phyloP scores from a whole-genome alignment of 192 early-diverging fungal species.

The Linnemannia zychae region DNA sequence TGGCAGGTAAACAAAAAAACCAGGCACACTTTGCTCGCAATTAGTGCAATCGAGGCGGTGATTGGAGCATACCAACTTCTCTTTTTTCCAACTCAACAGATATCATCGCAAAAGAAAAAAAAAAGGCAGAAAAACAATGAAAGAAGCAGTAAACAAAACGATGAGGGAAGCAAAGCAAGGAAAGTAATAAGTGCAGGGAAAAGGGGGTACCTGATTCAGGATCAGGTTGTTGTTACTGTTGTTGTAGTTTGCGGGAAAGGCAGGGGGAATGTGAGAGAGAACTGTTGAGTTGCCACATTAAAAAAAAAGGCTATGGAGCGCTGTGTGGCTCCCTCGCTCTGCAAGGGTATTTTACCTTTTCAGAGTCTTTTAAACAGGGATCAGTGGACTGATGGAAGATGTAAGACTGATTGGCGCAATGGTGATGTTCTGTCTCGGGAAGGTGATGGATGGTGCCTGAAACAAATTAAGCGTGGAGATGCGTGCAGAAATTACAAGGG shows the following conservation, averaged over 20 bases:
- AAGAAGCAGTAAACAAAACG: background rate
- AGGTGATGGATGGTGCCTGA: background rate
- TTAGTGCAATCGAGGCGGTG: background rate
- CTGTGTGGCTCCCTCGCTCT: background rate
- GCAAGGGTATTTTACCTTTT: background rate
- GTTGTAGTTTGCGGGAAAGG: background rate
- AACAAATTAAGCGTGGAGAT: background rate
- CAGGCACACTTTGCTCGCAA: background rate
- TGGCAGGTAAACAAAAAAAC: background rate
- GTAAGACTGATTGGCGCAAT: background rate
- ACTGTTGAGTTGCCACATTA: background rate
- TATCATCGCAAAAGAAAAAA: background rate
- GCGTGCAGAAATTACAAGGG: background rate
- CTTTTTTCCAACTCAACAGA: conserved; percentile 1
- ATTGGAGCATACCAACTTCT: background rate
- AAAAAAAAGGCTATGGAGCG: no score
- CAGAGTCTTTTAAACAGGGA: background rate
- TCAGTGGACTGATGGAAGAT: background rate
- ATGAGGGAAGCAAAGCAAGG: background rate
- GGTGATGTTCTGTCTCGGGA: background rate
- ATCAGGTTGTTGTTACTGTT: background rate
- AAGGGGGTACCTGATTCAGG: background rate
- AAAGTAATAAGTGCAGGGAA: background rate
- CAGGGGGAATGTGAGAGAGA: background rate
- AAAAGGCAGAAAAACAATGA: background rate